phyloP scores from a whole-genome alignment of 2,329 filamentous ascomycete genomes.

The Sordariomycetes sp. region DNA sequence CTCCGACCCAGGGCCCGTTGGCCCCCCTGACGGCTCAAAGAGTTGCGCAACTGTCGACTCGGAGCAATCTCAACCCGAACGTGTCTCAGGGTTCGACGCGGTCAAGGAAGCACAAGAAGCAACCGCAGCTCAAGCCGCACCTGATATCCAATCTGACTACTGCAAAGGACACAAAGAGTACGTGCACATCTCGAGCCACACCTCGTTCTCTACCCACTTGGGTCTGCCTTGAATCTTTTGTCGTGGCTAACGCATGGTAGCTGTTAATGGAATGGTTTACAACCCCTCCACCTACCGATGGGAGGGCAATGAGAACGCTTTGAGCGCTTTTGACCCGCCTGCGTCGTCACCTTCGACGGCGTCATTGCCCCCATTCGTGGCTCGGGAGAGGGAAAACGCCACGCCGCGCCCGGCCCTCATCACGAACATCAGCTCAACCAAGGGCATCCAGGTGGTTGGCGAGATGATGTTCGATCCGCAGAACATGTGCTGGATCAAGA shows the following conservation, averaged over 20 bases:
- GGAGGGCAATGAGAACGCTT: slow-evolving; percentile 91
- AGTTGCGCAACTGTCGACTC: slow-evolving; percentile 39
- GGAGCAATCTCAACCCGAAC: slow-evolving; percentile 34
- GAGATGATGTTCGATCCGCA: slow-evolving; percentile 97
- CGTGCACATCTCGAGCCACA: slow-evolving; percentile 19
- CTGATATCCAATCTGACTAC: slow-evolving; percentile 76
- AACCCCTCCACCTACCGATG: slow-evolving; percentile 79
- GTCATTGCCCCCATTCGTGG: slow-evolving; percentile 28
- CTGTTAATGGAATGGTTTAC: slow-evolving; percentile 91
- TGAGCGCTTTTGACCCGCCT: slow-evolving; percentile 66
- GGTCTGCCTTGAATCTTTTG: background rate
- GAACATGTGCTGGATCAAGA: slow-evolving; percentile 95
- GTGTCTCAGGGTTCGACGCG: slow-evolving; percentile 30
- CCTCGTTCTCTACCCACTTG: background rate
- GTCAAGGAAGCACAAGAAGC: slow-evolving; percentile 46
- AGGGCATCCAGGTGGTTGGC: slow-evolving; percentile 88
- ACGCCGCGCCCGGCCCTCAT: slow-evolving; percentile 72
- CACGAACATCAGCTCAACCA: slow-evolving; percentile 73
- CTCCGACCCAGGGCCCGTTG: slow-evolving; percentile 40
- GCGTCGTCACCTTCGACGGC: slow-evolving; percentile 38
- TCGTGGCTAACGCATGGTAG: slow-evolving; percentile 27
- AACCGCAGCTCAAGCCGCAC: slow-evolving; percentile 66
- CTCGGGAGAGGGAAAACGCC: slow-evolving; percentile 44
- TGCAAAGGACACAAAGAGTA: slow-evolving; percentile 71
- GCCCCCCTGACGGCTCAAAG: slow-evolving; percentile 45